Conservation (phyloP, 495 filamentous ascomycete species). For the Pyrenula massariospora region DNA sequence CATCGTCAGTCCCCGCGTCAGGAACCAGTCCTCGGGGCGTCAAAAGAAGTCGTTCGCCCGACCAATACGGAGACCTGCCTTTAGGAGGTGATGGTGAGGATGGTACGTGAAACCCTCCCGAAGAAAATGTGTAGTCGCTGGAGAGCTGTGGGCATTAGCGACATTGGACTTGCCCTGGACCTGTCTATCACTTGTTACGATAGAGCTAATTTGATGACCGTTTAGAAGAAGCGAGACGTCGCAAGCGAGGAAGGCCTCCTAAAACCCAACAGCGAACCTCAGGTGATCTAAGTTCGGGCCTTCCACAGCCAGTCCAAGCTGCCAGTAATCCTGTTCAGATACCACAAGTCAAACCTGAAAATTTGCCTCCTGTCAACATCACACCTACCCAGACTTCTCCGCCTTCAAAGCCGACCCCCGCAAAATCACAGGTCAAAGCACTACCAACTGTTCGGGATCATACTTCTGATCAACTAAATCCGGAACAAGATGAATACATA, state of each 20-base stretch:
- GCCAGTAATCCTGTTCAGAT: constrained; percentile 42
- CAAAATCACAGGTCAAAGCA: constrained; percentile 84
- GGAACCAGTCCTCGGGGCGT: constrained; percentile 58
- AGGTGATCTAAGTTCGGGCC: constrained; percentile 33
- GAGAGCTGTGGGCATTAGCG: too few species aligned
- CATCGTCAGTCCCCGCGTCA: constrained; percentile 28
- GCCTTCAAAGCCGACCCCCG: constrained; percentile 73
- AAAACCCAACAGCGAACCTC: constrained; percentile 43
- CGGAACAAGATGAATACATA: constrained; percentile 91
- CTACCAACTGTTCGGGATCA: constrained; percentile 93
- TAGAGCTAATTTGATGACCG: constrained; percentile 5
- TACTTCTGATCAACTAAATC: constrained; percentile 88
- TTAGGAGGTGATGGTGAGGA: constrained; percentile 60
- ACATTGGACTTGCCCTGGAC: too few species aligned
- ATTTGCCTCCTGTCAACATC: constrained; percentile 42
- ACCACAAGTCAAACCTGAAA: constrained; percentile 62
- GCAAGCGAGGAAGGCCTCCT: constrained; percentile 81
- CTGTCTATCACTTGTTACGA: too few species aligned
- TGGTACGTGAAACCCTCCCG: constrained; percentile 47
- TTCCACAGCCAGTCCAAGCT: constrained; percentile 24
- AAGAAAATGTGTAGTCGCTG: too few species aligned
- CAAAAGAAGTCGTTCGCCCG: constrained; percentile 90
- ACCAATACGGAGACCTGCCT: constrained; percentile 47
- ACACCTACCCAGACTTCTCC: constrained; percentile 65
- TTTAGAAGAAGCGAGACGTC: constrained; percentile 61